Base-by-base conservation (phyloP, 257 asterid genomes). In the Penstemon eatonii region DNA sequence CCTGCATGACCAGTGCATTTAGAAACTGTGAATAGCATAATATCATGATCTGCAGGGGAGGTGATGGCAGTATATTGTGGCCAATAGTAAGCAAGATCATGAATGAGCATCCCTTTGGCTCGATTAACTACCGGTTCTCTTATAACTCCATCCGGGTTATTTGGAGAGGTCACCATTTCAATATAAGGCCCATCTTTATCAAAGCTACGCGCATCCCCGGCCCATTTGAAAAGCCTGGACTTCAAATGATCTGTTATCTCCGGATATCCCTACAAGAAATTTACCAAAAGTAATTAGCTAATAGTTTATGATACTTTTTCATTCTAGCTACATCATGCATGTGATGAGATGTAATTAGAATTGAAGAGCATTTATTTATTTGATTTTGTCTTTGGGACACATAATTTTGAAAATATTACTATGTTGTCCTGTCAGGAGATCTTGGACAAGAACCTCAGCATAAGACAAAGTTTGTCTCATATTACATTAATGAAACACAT, bases 1-100 rank as follows among this genome's bases (percentile, higher is more conserved):
- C 99, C 96, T 3, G 97, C 97, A 47, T 93, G 96, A 1, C 99
- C 96, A 3, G 92, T 85, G 87, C 90, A 87, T 76, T 93, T 90
- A n/a, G 99, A 93, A 56, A 79, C 78, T 0, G 97, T 90, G 57
- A 93, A 93, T 0, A 93, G 81, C 97, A 90, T 90, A 12, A 93
- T 39, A 57, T 88, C 92, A 41, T 79, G 70, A 75, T 87, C 80
- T 5, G 82, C 80, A 37, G 92, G 73, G 13, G 88, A 56, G n/a
- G 97, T 76, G 38, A 90, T 85, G 42, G 96, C 80, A 0, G 91
- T 88, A 76, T 88, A 88, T 1, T 93, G 97, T 1, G 97, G 97
- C 97, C 99, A 93, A 58, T 90, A 90, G 64, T 90, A 93, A 15
- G 96, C 99, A 7, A 90, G 81, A 53, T 93, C 96, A 66, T 90